Base-by-base conservation (phyloP, 2,329 filamentous ascomycete species). In the Nigrospora sphaerica region DNA sequence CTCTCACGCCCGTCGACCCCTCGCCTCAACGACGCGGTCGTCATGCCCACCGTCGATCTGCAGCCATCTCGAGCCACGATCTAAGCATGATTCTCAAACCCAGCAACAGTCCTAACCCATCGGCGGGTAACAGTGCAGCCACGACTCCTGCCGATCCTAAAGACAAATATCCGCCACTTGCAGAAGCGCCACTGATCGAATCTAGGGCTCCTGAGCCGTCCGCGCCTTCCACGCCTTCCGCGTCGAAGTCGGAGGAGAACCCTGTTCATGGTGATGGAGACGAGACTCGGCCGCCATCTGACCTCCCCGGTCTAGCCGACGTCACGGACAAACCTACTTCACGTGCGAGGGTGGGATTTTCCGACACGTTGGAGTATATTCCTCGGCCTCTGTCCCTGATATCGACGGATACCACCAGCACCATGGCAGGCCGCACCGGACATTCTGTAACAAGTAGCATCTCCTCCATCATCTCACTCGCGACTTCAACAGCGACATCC, bases 401-500 rank as follows among this genome's bases (percentile, higher is more conserved):
- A 13, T 95, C 89, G 1, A 91, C 83, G 17, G 89, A 93, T 61
- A 89, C 88, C 0, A 85, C 88, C 39, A 90, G 84, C 59, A 93
- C 86, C 3, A 70, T 81, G 45, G 89, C 87, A 1, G 75, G 83
- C 16, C 78, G 81, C 23, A 77, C 77, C 4, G 80, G 81, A 6
- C 88, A 92, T 62, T 88, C 84, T 2, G 75, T 88, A 32, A 86
- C 86, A 23, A 86, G 85, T 47, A 95, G 87, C 63, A 81, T 93
- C 40, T 90, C 86, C 5, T 95, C 88, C 0, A 73, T 92, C 37
- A 72, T 87, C 5, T 88, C 86, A 43, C 62, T 74, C 12, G 76
- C 75, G 12, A 75, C 73, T 32, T 60, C 63, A 12, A 67, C 66
- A 7, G 23, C 23, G 23, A 63, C 67, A 36, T 54, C 47, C 54